Evolutionary conservation across 2,329 filamentous ascomycete genomes (phyloP).

Genomic region (Hypocrella siamensis): DNA sequence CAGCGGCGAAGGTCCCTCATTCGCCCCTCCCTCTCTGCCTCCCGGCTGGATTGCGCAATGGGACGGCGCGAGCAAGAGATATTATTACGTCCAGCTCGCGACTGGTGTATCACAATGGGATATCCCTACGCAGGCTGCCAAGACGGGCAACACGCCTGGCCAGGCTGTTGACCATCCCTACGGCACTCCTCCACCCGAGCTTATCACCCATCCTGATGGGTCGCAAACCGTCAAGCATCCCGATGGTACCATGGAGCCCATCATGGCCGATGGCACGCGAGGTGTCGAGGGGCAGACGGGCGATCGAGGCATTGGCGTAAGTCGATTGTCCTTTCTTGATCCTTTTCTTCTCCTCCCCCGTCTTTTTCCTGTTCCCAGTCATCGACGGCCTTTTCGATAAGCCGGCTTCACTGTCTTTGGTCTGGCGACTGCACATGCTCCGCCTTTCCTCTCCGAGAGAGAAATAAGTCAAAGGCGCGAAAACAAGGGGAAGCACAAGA

Average conservation of each 20-base stretch:
- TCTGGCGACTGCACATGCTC: too few relatives aligned
- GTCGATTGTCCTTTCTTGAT: constrained; percentile 13
- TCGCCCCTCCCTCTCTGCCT: constrained; percentile 43
- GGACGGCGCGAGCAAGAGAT: constrained; percentile 48
- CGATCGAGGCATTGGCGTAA: constrained; percentile 50
- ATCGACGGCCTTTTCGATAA: too few relatives aligned
- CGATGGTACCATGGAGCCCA: constrained; percentile 45
- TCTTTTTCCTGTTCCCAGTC: neutral
- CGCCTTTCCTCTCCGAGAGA: too few relatives aligned
- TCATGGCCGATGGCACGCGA: constrained; percentile 34
- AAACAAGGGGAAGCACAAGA: too few relatives aligned
- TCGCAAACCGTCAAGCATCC: constrained; percentile 44
- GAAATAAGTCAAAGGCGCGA: too few relatives aligned
- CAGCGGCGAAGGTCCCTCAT: constrained; percentile 42
- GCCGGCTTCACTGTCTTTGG: too few relatives aligned
- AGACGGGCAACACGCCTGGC: constrained; percentile 43
- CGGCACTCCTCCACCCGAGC: constrained; percentile 36
- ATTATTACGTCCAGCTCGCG: constrained; percentile 58
- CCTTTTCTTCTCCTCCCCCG: neutral
- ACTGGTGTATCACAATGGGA: constrained; percentile 63
- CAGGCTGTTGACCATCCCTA: constrained; percentile 45
- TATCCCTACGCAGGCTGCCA: constrained; percentile 48
- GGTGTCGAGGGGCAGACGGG: constrained; percentile 35
- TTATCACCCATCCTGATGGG: constrained; percentile 48
- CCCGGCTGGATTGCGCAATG: constrained; percentile 56